Evolutionary conservation across 768 basidiomycete genomes (phyloP), one percentile per base, ranked within the genome.

Genomic region (Pisolithus marmoratus): DNA sequence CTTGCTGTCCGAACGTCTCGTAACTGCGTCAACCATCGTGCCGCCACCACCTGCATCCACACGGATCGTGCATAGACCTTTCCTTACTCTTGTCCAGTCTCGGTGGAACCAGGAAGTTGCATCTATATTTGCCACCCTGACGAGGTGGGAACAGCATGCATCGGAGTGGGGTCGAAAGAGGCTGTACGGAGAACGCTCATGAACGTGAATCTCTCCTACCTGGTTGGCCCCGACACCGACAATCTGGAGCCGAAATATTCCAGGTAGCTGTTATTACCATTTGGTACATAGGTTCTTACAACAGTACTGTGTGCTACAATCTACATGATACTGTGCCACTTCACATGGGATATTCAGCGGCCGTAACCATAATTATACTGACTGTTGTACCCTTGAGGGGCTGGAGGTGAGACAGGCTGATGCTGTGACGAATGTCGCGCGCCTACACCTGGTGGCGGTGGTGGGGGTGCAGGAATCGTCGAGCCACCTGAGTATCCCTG

Each of bases 81-180:
- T 84, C 56, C 56, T 65, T 4, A 61, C 74, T 3, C 69, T 81
- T 38, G 38, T 85, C 22, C 72, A 84, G 56, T 73, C 73, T 15
- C 71, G 64, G 46, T 86, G 84, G 84, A 86, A 86, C 58, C 65
- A 73, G 14, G 76, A 85, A 54, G 58, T 85, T 19, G 80, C 73
- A 5, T 60, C 60, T 37, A 53, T 79, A 22, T 79, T 78, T 51
- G 57, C 64, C 20, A 72, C 75, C 12, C 68, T 76, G 50, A 65
- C 72, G 23, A 65, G 66, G 31, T 76, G 75, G 72, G 82, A 83
- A 51, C 70, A 61, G 31, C 71, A 69, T 6, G 73, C 71, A 27
- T 67, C 69, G 42, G 74, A 71, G 6, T 79, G 79, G 80, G 76
- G 78, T 22, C 62, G 62, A 57, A 73, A 61, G 41, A 46, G 74